Evolutionary conservation across 228 moss, liverwort and hornwort genomes (phyloP), one percentile per base, ranked within the genome.

Genomic region (Sphagnum fallax): DNA sequence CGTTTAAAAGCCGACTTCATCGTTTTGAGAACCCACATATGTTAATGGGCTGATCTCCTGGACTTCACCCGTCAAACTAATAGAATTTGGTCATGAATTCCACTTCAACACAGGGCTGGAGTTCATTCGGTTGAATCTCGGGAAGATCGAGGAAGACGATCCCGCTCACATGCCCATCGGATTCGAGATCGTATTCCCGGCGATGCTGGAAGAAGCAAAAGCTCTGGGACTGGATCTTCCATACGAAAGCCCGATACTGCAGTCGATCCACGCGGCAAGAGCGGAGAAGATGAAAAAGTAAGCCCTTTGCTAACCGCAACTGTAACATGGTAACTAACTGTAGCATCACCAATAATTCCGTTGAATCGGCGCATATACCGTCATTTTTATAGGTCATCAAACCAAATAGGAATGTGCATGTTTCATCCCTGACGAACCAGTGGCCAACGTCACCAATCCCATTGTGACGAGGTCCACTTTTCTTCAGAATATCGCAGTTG

Each of bases 151-250:
- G 74, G 75, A 76, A 16, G 90, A 95, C 67, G 80, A 83, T 59
- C 67, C 72, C 6, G 75, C 74, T 10, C 87, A 95, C 47, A 92
- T 95, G 95, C 83, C 87, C 51, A 76, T 90, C 58, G 95, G 90
- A 50, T 95, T 95, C 63, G 95, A 95, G 65, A 87, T 95, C 52
- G 88, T 87, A 7, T 89, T 90, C 18, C 90, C 92, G 1, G 76
- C 81, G 0, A 69, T 92, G 67, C 70, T 92, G 3, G 69, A 72
- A 4, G 71, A 82, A 11, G 90, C 95, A 10, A 70, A 76, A 62
- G 69, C 73, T 13, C 75, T 95, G 6, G 82, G 85, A 47, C 80
- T 95, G 16, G 82, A 90, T 52, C 77, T 95, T 52, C 90, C 90
- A 2, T 92, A 84, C 73, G 59, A 84, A 7, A 77, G 75, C 6